These are phyloP conservation scores for Phytophthora pistaciae DNA, from an alignment of 352 stramenopile species.

Conservation along the genomic window DNA sequence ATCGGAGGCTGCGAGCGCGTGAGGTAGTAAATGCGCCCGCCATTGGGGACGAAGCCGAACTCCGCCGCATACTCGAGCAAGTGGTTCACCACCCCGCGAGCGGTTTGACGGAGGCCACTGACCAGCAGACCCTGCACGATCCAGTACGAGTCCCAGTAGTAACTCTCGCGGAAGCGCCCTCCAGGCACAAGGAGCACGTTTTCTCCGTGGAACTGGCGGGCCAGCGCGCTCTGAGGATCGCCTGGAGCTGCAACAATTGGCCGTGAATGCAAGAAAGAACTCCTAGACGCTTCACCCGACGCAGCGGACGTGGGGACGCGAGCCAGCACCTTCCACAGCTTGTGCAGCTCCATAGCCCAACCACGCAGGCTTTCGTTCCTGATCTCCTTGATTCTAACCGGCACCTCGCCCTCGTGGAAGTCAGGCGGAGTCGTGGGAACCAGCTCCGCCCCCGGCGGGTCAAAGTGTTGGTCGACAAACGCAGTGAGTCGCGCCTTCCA, in stretches of 20 bases:
- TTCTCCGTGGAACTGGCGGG: conserved; percentile 30
- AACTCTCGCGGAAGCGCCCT: conserved; percentile 92
- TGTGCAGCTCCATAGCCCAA: conserved; percentile 79
- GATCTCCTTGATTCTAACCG: conserved; percentile 58
- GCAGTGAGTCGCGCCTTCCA: conserved; percentile 43
- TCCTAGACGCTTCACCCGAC: conserved; percentile 13
- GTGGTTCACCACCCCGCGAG: conserved; percentile 85
- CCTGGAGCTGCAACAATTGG: conserved; percentile 22
- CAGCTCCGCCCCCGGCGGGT: conserved; percentile 64
- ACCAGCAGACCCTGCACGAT: conserved; percentile 90
- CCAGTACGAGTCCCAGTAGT: conserved; percentile 96
- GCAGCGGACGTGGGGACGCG: conserved; percentile 33
- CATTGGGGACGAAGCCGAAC: conserved; percentile 92
- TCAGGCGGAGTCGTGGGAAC: conserved; percentile 46
- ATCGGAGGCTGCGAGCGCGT: conserved; percentile 91
- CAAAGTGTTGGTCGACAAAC: conserved; percentile 77
- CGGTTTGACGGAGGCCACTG: conserved; percentile 78
- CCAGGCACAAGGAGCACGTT: conserved; percentile 87
- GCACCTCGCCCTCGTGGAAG: conserved; percentile 41
- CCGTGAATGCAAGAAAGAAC: conserved; percentile 47
- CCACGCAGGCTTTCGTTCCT: conserved; percentile 46
- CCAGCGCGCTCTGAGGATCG: conserved; percentile 11
- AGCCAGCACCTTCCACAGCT: conserved; percentile 78
- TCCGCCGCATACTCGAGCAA: conserved; percentile 86
- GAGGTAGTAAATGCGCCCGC: conserved; percentile 92